Base-by-base conservation (phyloP, 1,139 yeast species). In the Magnusiomyces magnusii region DNA sequence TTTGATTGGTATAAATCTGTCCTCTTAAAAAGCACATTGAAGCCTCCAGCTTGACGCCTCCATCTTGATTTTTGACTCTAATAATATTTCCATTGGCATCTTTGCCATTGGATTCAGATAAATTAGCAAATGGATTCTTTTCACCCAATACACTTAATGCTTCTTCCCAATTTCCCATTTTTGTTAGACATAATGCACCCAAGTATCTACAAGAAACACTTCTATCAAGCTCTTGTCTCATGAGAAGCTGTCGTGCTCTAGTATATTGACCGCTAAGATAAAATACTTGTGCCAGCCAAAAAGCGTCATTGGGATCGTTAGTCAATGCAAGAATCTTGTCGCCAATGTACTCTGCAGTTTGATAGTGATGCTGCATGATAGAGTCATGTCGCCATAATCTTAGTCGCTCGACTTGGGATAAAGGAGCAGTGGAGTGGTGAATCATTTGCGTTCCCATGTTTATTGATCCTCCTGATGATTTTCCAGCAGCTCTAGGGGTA, bases 371-470 rank as follows among this genome's bases (percentile, higher is more conserved):
- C 67, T 92, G 97, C 85, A 87, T 85, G 60, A 87, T 74, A 0
- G 99, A 96, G 70, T 91, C 97, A 63, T 91, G 96, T 57, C 99
- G 77, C 99, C 99, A 93, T 47, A 89, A 76, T 53, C 99, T 75
- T 51, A 93, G 78, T 66, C 87, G 84, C 64, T 92, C 98, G 0
- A 95, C 95, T 60, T 89, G 95, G 0, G 96, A 82, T 53, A 86
- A 71, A 7, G 66, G 65, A 17, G 54, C 44, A 39, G 47, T 21
- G 21, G 19, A n/a, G 58, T 17, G 62, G 54, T 17, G 58, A 36
- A 10, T 42, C 15, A 15, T 57, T 42, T 23, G 52, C 27, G 47
- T 25, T 27, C 7, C 44, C 55, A n/a, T 15, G n/a, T 28, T 50
- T 27, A 31, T 27, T 31, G 25, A 9, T 2, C 41, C 39, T 27